Evolutionary conservation across 306 rosid genomes (phyloP), one percentile per base, ranked within the genome.

Genomic region (Glycine tomentella): DNA sequence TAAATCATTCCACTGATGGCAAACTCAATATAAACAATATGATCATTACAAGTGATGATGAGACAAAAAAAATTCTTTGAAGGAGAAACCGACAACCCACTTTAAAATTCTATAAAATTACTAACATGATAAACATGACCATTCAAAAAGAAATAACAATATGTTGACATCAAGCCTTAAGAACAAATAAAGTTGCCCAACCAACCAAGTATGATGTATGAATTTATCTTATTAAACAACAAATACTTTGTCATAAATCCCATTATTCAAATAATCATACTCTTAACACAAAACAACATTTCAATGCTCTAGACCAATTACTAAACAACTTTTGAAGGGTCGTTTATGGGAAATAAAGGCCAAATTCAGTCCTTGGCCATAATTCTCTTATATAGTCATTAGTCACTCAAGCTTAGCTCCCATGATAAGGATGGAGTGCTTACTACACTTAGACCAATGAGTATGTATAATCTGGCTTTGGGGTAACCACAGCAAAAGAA

Each of bases 91-190:
- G 38, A 4, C 38, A 34, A 34, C 38, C 38, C 38, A 34, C 0
- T 34, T 34, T 34, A 34, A 34, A 8, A 17, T 17, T 57, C 36
- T 57, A 57, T 17, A 57, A 57, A 20, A 57, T 17, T 57, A 57
- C 36, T 63, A 63, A 42, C 25, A 48, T 49, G 65, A 53, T 8
- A 42, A 40, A 38, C 14, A 33, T 52, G 49, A 31, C 17, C 62
- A 49, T 48, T 70, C 15, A 33, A 71, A 59, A 80, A n/a, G 80
- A 80, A 65, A 75, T 62, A 75, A 8, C 64, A 38, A 64, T 59
- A 44, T 73, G 38, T 38, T 10, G 7, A 61, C 78, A 52, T 69
- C 75, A 74, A 46, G 17, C 52, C 52, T 66, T 40, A 40, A 40
- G 44, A 40, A 40, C 44, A 2, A 40, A 40, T 40, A 5, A 40